Evolutionary conservation across 345 rosid species (phyloP).

Genomic region (Limnanthes douglasii): DNA sequence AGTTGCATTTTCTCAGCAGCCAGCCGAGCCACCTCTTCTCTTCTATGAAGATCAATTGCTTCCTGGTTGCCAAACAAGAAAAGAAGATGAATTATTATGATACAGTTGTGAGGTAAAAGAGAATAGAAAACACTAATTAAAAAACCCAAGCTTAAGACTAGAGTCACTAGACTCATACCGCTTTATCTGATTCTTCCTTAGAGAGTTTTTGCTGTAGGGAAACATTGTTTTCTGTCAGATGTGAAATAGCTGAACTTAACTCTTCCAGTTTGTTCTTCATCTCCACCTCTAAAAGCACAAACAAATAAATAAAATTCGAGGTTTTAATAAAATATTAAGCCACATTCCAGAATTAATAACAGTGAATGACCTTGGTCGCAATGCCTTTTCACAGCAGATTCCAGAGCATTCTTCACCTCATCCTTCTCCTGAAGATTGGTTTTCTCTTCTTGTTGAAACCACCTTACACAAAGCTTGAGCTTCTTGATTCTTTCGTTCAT

Average conservation of each 20-base stretch:
- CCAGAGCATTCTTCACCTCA: conserved; percentile 34
- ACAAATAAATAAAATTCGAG: conserved; percentile 3
- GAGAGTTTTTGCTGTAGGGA: conserved; percentile 34
- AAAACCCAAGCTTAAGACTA: not conserved
- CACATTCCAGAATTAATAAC: not conserved
- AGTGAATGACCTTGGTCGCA: conserved; percentile 30
- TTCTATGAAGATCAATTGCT: conserved; percentile 39
- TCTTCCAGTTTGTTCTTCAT: conserved; percentile 41
- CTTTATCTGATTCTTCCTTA: conserved; percentile 50
- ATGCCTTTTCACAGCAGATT: conserved; percentile 39
- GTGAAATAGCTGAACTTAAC: conserved; percentile 18
- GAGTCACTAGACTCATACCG: conserved; percentile 37
- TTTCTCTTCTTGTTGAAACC: conserved; percentile 59
- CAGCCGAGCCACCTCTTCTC: conserved; percentile 50
- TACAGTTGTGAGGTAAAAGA: not conserved
- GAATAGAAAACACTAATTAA: not conserved
- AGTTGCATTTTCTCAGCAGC: conserved; percentile 41
- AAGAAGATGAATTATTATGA: not conserved
- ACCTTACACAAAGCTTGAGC: conserved; percentile 60
- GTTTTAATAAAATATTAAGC: not conserved
- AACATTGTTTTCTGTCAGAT: conserved; percentile 30
- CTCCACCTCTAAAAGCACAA: conserved; percentile 30
- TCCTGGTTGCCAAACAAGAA: conserved; percentile 27
- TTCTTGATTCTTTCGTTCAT: conserved; percentile 41
- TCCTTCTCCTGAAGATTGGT: conserved; percentile 41